phyloP scores from a whole-genome alignment of 306 rosid species.

The Sindora glabra region DNA sequence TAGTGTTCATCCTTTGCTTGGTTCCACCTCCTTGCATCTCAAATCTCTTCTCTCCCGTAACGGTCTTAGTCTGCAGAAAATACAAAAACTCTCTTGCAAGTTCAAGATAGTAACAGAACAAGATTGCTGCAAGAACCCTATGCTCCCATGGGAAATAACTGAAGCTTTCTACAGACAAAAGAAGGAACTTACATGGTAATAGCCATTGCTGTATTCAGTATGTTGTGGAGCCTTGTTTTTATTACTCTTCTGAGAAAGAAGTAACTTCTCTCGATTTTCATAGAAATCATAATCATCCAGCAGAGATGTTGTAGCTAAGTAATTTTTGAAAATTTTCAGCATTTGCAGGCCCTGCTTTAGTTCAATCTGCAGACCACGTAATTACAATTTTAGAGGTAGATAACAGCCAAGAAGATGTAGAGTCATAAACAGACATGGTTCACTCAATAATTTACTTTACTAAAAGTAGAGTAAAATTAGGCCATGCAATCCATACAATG shows the following conservation, averaged over 20 bases:
- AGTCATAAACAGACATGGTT: neutral
- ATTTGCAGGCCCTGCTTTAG: conserved; percentile 66
- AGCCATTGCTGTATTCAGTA: conserved; percentile 18
- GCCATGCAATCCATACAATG: too few relatives aligned
- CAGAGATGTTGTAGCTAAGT: conserved; percentile 36
- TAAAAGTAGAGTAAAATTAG: too few relatives aligned
- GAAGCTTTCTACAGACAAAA: neutral
- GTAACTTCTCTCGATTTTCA: conserved; percentile 44
- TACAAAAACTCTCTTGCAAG: neutral
- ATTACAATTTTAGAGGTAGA: neutral
- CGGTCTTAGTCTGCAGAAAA: conserved; percentile 33
- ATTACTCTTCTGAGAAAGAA: conserved; percentile 17
- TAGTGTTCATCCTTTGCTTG: conserved; percentile 13
- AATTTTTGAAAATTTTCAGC: conserved; percentile 66
- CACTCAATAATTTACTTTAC: too few relatives aligned
- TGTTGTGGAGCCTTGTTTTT: conserved; percentile 31
- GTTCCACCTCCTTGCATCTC: conserved; percentile 25
- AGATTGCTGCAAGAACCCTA: neutral
- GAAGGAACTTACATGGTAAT: conserved; percentile 24
- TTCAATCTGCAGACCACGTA: conserved; percentile 44
- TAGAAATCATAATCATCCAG: conserved; percentile 74
- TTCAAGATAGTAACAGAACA: neutral
- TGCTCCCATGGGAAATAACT: neutral
- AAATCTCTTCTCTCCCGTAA: conserved; percentile 18
- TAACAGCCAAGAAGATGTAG: neutral